Base-by-base conservation (phyloP, 2,329 filamentous ascomycete genomes). In the Alternaria tenuissima region DNA sequence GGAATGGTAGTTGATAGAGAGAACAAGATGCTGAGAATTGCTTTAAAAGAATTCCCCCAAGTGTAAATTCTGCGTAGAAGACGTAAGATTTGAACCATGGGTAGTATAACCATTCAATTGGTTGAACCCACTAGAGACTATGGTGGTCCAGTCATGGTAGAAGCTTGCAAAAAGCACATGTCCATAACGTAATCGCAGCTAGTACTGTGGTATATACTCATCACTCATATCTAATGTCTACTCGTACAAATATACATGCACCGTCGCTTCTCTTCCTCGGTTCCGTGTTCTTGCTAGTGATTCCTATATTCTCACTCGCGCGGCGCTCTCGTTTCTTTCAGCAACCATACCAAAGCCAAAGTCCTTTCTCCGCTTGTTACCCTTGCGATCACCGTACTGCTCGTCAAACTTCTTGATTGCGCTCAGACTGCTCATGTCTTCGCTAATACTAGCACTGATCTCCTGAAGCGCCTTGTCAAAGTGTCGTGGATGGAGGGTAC, bases 371-470 rank as follows among this genome's bases (percentile, higher is more conserved):
- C 86, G 87, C 73, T 87, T 86, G 68, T 87, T 86, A 1, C 86
- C 87, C 72, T 88, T 90, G 36, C 90, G 86, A 75, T 97, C 93
- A 26, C 95, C 94, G 76, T 94, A 99, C 77, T 94, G 91, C 80
- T 97, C 92, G 75, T 99, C 95, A 74, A 98, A 99, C 80, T 96
- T 96, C 70, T 92, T 87, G 71, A 99, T 97, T 12, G 92, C 91
- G 66, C 88, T 87, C 63, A 99, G 82, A 32, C 88, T 92, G 49
- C 88, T 85, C 94, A 97, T 98, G 73, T 99, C 94, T 78, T 97
- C 94, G 70, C 88, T 94, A 67, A 97, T 94, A 71, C 92, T 96
- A 0, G 95, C 93, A 57, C 90, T 92, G 68, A 99, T 97, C 78
- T 98, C 94, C 70, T 88, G 86, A 71, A 97, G 84, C 2, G 93